Base-by-base conservation (phyloP, 2,329 filamentous ascomycete species). In the Reticulascus tulasneorum region DNA sequence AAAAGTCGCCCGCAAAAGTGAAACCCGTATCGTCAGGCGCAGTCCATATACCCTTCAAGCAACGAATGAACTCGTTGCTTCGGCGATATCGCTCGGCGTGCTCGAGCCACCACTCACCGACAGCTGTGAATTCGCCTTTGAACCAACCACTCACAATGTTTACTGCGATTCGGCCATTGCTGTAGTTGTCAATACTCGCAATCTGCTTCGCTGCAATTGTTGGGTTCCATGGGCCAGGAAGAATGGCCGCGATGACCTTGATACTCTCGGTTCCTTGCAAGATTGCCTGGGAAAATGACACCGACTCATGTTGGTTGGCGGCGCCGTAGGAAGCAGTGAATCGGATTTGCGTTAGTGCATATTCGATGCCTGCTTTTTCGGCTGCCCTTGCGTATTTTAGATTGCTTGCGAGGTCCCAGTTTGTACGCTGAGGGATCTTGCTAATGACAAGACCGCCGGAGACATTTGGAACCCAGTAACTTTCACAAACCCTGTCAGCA, bases 121-220 rank as follows among this genome's bases (percentile, higher is more conserved):
- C 67, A 29, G 62, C 60, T 1, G 62, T 66, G 42, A 74, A 74
- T 50, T 74, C 71, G 34, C 62, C 58, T 45, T 72, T 73, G 54
- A 74, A 73, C 70, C 71, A 75, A 4, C 71, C 71, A 2, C 63
- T 69, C 0, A 75, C 71, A 2, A 75, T 58, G 33, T 75, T 75
- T 9, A 75, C 69, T 2, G 67, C 68, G 18, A 72, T 64, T 5
- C 70, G 64, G 3, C 70, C 70, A n/a, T 67, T 60, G 23, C 58
- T 63, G 51, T 73, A 74, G 34, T 73, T 58, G 48, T 74, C 70
- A 33, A 75, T 73, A 32, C 63, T 69, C 3, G 71, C 69, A 36
- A 74, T 67, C 47, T 73, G 68, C 52, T 75, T 75, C 10, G 71
- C 70, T 10, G 66, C 71, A 1, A 74, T 56, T 0, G 69, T 66